These are phyloP conservation scores for Ceratopteris richardii DNA, from an alignment of 75 land plant species.

Conservation along the genomic window DNA sequence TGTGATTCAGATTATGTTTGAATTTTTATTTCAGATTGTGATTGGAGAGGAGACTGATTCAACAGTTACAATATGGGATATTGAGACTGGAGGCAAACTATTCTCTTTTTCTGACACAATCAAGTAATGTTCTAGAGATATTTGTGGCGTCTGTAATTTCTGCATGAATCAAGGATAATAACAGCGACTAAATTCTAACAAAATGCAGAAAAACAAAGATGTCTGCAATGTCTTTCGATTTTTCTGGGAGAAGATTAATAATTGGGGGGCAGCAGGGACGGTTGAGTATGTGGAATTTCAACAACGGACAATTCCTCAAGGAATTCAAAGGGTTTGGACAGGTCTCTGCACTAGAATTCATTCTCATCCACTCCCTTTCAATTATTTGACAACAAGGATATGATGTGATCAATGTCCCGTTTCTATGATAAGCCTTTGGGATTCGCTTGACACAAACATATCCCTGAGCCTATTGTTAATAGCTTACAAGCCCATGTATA, in stretches of 20 bases:
- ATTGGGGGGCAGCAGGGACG: constrained; percentile 27
- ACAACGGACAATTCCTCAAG: constrained; percentile 33
- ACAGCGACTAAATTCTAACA: too few species aligned
- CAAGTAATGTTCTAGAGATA: constrained; percentile 5
- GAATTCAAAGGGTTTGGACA: constrained; percentile 31
- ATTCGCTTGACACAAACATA: too few species aligned
- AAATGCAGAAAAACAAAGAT: constrained; percentile 26
- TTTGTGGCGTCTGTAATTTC: too few species aligned
- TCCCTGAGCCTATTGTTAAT: too few species aligned
- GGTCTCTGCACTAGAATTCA: constrained; percentile 8
- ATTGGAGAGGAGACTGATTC: constrained; percentile 27
- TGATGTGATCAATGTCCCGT: too few species aligned
- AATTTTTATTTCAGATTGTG: constrained; percentile 13
- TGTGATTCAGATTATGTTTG: neutral
- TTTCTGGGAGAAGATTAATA: constrained; percentile 24
- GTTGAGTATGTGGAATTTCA: constrained; percentile 34
- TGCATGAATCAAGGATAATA: neutral
- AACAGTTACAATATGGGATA: constrained; percentile 20
- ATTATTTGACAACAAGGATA: too few species aligned
- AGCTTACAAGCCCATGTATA: too few species aligned
- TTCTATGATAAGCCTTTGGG: too few species aligned
- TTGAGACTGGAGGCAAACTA: constrained; percentile 21
- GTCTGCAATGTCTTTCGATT: constrained; percentile 28
- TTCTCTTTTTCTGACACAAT: constrained; percentile 29
- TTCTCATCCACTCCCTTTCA: too few species aligned